Conservation (phyloP, 2,329 filamentous ascomycete genomes). For the Diaporthe citrichinensis region DNA sequence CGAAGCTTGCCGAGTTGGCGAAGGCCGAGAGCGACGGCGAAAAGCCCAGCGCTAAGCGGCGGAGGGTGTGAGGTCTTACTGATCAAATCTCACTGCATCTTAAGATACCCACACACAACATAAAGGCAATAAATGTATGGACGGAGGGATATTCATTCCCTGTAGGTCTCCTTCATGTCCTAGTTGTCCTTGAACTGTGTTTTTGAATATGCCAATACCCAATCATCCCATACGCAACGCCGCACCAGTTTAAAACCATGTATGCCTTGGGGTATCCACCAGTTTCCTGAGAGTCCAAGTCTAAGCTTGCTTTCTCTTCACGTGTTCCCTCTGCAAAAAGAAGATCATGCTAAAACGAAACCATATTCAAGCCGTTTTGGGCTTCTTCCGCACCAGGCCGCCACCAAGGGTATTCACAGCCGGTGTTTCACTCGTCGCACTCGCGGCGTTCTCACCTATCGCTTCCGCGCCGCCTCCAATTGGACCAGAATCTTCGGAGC, state of each 20-base stretch:
- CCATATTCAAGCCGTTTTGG: slow-evolving; percentile 33
- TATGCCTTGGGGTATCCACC: slow-evolving; percentile 39
- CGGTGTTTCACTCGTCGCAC: slow-evolving; percentile 33
- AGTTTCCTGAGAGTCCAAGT: slow-evolving; percentile 13
- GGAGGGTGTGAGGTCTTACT: slow-evolving; percentile 39
- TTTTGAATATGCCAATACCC: not conserved
- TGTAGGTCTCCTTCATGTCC: not conserved
- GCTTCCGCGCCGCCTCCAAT: slow-evolving; percentile 32
- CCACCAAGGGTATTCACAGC: slow-evolving; percentile 53
- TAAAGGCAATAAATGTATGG: not conserved
- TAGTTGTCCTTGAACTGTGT: not conserved
- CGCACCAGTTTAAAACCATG: slow-evolving; percentile 15
- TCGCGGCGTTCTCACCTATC: not conserved
- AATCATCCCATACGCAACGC: slow-evolving; percentile 1
- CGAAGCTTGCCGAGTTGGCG: slow-evolving; percentile 41
- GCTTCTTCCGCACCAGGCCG: slow-evolving; percentile 63
- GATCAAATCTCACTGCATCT: not conserved
- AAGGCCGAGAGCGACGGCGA: slow-evolving; percentile 41
- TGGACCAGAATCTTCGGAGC: slow-evolving; percentile 38
- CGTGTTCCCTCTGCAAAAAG: not conserved
- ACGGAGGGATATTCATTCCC: not conserved
- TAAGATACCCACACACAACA: slow-evolving; percentile 38
- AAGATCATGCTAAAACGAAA: not conserved
- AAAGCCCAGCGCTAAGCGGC: slow-evolving; percentile 47
- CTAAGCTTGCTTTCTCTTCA: not conserved